A percentile compares a stretch with the other conserved stretches of the same genome.
Evolutionary conservation across 2,329 filamentous ascomycete genomes (phyloP).

Genomic region (Hypoxylon sp.): DNA sequence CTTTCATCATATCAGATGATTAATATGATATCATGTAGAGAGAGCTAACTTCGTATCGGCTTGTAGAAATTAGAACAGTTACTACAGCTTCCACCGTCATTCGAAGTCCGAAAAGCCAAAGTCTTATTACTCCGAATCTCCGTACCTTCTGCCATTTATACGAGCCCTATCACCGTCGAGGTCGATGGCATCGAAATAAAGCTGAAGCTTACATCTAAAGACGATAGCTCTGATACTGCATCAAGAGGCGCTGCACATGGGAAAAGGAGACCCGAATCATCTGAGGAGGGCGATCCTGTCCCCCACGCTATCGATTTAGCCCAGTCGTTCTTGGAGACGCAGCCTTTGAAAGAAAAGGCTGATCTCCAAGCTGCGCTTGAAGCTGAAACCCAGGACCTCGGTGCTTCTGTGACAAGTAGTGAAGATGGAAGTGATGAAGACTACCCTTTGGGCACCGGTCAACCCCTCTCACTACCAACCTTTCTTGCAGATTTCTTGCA

Average conservation of each 20-base stretch:
- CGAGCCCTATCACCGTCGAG: conserved; percentile 85
- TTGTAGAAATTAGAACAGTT: conserved; percentile 82
- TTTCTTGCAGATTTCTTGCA: conserved; percentile 82
- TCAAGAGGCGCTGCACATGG: conserved; percentile 46
- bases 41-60: conserved; percentile 49
- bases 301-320: conserved; percentile 82
- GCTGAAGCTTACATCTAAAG: conserved; percentile 66
- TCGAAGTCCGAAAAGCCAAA: conserved; percentile 80
- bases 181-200: conserved; percentile 84
- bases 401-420: conserved; percentile 72
- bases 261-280: conserved; percentile 50
- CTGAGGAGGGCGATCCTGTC: conserved; percentile 60
- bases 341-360: conserved; percentile 75
- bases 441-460: conserved; percentile 75
- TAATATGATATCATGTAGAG: conserved; percentile 26
- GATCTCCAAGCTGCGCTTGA: conserved; percentile 79
- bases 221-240: conserved; percentile 53
- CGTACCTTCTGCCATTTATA: conserved; percentile 89
- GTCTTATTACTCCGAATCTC: conserved; percentile 84
- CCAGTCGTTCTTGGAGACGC: conserved; percentile 82
- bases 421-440: conserved; percentile 76
- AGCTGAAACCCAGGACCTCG: conserved; percentile 73
- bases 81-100: conserved; percentile 79
- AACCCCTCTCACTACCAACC: conserved; percentile 76
- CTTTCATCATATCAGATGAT: background rate